Conservation (phyloP, 441 rosid genomes). For the Viola pubescens region DNA sequence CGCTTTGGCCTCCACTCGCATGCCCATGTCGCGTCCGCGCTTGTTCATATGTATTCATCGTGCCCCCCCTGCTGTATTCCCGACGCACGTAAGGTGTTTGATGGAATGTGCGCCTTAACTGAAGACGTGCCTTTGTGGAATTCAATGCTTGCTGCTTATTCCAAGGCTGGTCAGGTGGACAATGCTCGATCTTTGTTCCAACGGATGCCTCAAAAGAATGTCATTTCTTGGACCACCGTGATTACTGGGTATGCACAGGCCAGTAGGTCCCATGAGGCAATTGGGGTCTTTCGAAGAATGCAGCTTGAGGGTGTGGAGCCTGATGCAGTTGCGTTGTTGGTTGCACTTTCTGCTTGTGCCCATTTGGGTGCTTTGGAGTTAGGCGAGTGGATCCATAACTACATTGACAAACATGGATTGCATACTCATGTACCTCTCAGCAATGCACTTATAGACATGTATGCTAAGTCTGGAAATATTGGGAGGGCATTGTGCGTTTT, state of each 20-base stretch:
- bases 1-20: conserved; percentile 36
- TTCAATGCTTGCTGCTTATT: conserved; percentile 46
- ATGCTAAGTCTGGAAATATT: conserved; percentile 57
- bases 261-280: conserved; percentile 40
- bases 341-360: conserved; percentile 62
- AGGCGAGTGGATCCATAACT: conserved; percentile 52
- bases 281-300: conserved; percentile 46
- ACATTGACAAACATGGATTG: conserved; percentile 31
- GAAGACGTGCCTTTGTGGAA: conserved; percentile 43
- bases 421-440: conserved; percentile 30
- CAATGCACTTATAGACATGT: conserved; percentile 64
- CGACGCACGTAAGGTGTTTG: conserved; percentile 54
- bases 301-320: conserved; percentile 45
- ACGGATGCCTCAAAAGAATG: conserved; percentile 40
- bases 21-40: conserved; percentile 41
- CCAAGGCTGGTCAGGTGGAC: conserved; percentile 37
- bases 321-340: conserved; percentile 54
- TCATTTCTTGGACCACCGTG: conserved; percentile 53
- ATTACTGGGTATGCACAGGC: conserved; percentile 43
- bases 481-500: conserved; percentile 45
- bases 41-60: conserved; percentile 45
- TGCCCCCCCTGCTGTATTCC: conserved; percentile 14
- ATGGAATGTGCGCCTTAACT: conserved; percentile 22
- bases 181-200: conserved; percentile 35
- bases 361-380: conserved; percentile 50